A percentile compares a stretch with the other conserved stretches of the same genome.
phyloP scores from a whole-genome alignment of 2,329 filamentous ascomycete species.

The Phyllosticta paracitricarpa region DNA sequence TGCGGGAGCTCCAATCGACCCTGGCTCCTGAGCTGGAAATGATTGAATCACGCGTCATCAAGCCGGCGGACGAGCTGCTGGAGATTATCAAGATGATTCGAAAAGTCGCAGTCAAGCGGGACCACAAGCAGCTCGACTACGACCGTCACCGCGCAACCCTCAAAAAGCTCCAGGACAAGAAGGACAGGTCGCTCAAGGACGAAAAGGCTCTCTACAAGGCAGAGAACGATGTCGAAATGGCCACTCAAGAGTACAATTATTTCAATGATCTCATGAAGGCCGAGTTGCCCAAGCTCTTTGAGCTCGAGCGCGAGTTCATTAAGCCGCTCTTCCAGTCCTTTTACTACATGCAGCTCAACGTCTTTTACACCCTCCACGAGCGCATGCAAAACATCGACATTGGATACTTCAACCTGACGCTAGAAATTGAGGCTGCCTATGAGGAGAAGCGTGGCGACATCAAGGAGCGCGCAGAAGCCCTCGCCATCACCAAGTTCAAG shows the following conservation, averaged over 20 bases:
- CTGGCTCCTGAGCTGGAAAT: slow-evolving; percentile 89
- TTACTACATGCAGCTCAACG: slow-evolving; percentile 99
- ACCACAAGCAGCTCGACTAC: slow-evolving; percentile 96
- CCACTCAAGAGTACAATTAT: slow-evolving; percentile 94
- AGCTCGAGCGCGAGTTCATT: slow-evolving; percentile 87
- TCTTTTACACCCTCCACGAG: slow-evolving; percentile 97
- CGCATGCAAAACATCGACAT: slow-evolving; percentile 97
- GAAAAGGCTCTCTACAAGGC: slow-evolving; percentile 96
- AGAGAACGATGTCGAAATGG: slow-evolving; percentile 79
- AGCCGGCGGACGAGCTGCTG: slow-evolving; percentile 83
- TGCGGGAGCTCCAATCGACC: slow-evolving; percentile 80
- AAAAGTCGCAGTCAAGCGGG: slow-evolving; percentile 78
- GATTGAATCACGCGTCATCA: slow-evolving; percentile 87
- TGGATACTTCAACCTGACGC: slow-evolving; percentile 87
- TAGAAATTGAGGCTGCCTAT: slow-evolving; percentile 88
- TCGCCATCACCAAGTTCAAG: slow-evolving; percentile 86
- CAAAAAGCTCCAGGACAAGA: slow-evolving; percentile 96
- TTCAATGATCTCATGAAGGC: slow-evolving; percentile 97
- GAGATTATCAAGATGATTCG: slow-evolving; percentile 93
- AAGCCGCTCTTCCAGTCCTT: slow-evolving; percentile 95
- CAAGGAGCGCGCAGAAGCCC: slow-evolving; percentile 70
- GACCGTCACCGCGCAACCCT: slow-evolving; percentile 73
- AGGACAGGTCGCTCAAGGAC: slow-evolving; percentile 90
- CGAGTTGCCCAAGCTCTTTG: slow-evolving; percentile 85
- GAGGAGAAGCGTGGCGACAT: slow-evolving; percentile 80